Base-by-base conservation (phyloP, 1,139 yeast species). In the Geotrichum cucujoidarum region DNA sequence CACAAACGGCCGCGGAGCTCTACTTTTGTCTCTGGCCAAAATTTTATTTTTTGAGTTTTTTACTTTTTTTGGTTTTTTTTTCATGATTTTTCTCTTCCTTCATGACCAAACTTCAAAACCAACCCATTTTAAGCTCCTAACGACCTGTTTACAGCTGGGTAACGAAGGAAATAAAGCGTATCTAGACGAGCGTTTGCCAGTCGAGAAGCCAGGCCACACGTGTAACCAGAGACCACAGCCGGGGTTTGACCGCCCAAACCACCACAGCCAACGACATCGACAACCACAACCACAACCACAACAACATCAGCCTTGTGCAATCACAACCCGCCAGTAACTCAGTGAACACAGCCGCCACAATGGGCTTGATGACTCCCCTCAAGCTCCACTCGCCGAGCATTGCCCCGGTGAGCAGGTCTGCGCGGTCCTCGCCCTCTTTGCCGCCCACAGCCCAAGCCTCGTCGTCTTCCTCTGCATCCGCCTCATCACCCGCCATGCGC, bases 311-410 rank as follows among this genome's bases (percentile, higher is more conserved):
- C 16, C 17, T 6, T 31, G 16, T 11, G 8, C 34, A 14, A 31
- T 18, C 37, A 30, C 17, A 31, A 37, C 31, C 2, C 13, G 21
- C 32, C n/a, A n/a, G n/a, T n/a, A n/a, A 25, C 5, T 16, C 21
- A 20, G 27, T 13, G 25, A n/a, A 17, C n/a, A 25, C 20, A 10
- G 16, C 30, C 22, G 11, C 20, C 34, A 39, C 10, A 6, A 39
- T 39, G 43, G 34, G 34, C 27, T 21, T 39, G 16, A 36, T 36
- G 20, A 36, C 40, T 11, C 40, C 40, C 40, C 13, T 39, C 21
- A 39, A 30, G 22, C 34, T 39, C 18, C 43, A 39, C 22, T 39
- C 43, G 14, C 43, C 43, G 8, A 34, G 30, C 25, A 27, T 39
- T 5, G 35, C 14, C 18, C 43, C 43, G 8, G 25, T 20, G n/a